Evolutionary conservation across 2,329 filamentous ascomycete species (phyloP), one percentile per base, ranked within the genome.

Genomic region (Aspergillus eucalypticola): DNA sequence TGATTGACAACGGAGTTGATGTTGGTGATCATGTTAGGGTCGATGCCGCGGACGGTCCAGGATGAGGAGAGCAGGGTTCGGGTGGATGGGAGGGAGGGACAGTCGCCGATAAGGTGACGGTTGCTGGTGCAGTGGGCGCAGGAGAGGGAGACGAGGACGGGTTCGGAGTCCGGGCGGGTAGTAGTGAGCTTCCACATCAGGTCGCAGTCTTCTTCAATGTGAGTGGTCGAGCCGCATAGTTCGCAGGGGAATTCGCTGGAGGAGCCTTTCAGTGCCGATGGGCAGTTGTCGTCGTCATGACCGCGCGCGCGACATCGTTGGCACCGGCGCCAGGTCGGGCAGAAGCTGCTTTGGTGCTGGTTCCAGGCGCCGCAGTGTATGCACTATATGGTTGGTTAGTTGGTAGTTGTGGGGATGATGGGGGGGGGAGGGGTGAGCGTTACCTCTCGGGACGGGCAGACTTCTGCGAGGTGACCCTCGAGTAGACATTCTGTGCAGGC

Each of bases 251-350:
- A 76, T 21, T 79, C 75, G n/a, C 64, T 58, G 25, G 81, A 80
- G 58, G 88, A 85, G 15, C 80, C 80, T 62, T 81, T 82, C 15
- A 90, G 78, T 61, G 86, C 85, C 63, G 88, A 85, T 2, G 73
- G 67, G 69, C 89, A 91, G 7, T 75, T 66, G 1, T 62, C 66
- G 17, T 75, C 73, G 54, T 68, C 66, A 67, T 92, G 89, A 8
- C 88, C 89, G 46, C 83, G 77, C 71, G 88, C 84, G 51, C 80
- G 82, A 73, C 89, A 91, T 69, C 85, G 86, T 52, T 75, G 69
- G 65, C 79, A 81, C 63, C 78, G 69, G 60, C 72, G 68, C 70
- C 77, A 76, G 23, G 69, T 65, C 17, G 78, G 76, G 57, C 79
- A 81, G 39, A 74, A 70, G 32, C 66, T 70, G 57, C 72, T 75